Evolutionary conservation across 2,329 filamentous ascomycete species (phyloP).

Genomic region (Cadophora sp.): DNA sequence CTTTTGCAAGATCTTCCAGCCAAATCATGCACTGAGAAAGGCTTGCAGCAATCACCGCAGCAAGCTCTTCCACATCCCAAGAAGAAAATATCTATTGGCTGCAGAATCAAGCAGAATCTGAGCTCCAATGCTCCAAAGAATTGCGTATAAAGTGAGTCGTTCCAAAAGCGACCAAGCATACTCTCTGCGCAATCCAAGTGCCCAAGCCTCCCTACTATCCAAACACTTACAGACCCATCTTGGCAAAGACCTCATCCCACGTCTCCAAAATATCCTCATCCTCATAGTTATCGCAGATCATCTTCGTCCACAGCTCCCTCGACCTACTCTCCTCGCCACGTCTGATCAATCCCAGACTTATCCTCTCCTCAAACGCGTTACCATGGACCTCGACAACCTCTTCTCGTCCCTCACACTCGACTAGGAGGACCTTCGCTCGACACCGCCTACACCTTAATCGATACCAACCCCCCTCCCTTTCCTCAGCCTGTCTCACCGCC

Average conservation of each 20-base stretch:
- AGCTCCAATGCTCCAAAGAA: not conserved
- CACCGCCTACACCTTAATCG: not conserved
- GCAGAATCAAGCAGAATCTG: not conserved
- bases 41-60: too few relatives aligned
- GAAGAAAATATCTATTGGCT: too few relatives aligned
- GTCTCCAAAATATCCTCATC: constrained; percentile 69
- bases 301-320: constrained; percentile 1
- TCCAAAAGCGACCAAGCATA: not conserved
- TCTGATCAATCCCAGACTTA: not conserved
- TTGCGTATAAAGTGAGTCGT: not conserved
- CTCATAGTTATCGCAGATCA: not conserved
- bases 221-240: constrained; percentile 64
- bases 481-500: not conserved
- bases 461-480: not conserved
- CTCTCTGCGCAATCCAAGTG: not conserved
- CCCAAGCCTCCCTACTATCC: not conserved
- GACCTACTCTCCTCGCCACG: not conserved
- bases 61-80: too few relatives aligned
- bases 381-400: not conserved
- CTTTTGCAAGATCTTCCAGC: too few relatives aligned
- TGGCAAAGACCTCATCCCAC: constrained; percentile 86
- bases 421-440: not conserved
- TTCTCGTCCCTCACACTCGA: not conserved
- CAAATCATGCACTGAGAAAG: too few relatives aligned
- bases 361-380: not conserved